Evolutionary conservation across 495 filamentous ascomycete genomes (phyloP), one percentile per base, ranked within the genome.

Genomic region (Hypomontagnella submonticulosa): DNA sequence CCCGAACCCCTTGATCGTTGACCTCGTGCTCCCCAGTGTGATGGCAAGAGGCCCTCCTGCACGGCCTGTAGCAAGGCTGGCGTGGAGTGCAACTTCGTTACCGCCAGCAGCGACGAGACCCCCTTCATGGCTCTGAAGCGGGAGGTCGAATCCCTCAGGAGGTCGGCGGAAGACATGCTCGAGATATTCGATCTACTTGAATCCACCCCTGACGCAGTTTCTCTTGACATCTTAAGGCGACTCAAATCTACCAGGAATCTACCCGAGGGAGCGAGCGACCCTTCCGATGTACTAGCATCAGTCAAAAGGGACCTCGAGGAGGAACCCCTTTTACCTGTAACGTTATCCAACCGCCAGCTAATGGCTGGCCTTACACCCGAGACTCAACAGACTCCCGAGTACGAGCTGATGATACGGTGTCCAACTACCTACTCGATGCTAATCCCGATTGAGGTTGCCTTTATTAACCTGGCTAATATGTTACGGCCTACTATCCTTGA

Each of bases 351-450:
- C 42, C 53, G 65, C 16, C 58, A 67, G 53, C 47, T 67, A 9
- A 63, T 67, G 48, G 48, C 48, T 33, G 42, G 42, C 48, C 65
- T 67, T 11, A 67, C 63, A 51, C 65, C 65, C 41, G 65, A 67
- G 47, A 67, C 58, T 3, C 65, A 63, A 40, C 34, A 62, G 18
- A 63, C 53, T 4, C 46, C 53, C 44, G 64, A 71, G 54, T 65
- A 65, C 54, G 69, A 71, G 46, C 64, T 71, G 7, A 71, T 64
- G 54, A 61, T 65, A 18, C 69, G 65, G 44, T 67, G 66, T 16
- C 59, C 69, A 42, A 65, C 46, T 41, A 27, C 61, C 4, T 71
- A 71, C 46, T 51, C 69, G 16, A 60, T 58, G 48, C 19, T 71
- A 11, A 60, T 61, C 9, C 69, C 69, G 3, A 16, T 71, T 13